Base-by-base conservation (phyloP, 768 basidiomycete species). In the Suillus lakei region DNA sequence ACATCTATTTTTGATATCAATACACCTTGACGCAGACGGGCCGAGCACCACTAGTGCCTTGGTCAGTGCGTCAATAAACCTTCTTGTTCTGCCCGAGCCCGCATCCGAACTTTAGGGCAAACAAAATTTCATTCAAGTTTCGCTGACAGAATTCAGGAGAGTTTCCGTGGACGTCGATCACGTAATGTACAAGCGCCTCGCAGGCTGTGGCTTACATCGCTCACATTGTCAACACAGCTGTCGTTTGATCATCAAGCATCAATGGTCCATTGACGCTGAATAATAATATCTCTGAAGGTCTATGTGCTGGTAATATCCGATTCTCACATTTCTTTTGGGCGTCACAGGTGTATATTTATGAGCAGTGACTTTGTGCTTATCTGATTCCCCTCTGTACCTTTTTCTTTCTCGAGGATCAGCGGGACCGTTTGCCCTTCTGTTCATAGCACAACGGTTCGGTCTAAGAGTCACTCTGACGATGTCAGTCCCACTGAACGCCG, bases 1-100 rank as follows among this genome's bases (percentile, higher is more conserved):
- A 65, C 66, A 1, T 43, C 38, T 74, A 69, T 68, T 61, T 5
- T 56, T 59, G 48, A 50, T 50, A 50, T 26, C 23, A 26, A 48
- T n/a, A 16, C 15, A 18, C 16, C 15, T 41, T 28, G 26, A 26
- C 13, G 3, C 26, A 30, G 59, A 26, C 43, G 44, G n/a, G 44
- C 10, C n/a, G 10, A n/a, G 10, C 44, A 46, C 44, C 36, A 36
- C 36, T 2, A 36, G 36, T 36, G 8, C 36, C 36, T 36, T 36
- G 39, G 39, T 41, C 16, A 41, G 39, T 2, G 16, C 16, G 44
- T 46, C 9, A 12, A n/a, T 9, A 46, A 50, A 10, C 51, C 8
- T 44, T 30, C 3, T 26, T 38, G 4, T 7, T 38, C 16, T 26
- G 55, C 23, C 55, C 36, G 15, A 54, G 21, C 21, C 10, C 21